A percentile compares a stretch with the other conserved stretches of the same genome.
These are phyloP conservation scores for Paspalum vaginatum DNA, from an alignment of 176 grass and related monocot genomes.

Conservation along the genomic window DNA sequence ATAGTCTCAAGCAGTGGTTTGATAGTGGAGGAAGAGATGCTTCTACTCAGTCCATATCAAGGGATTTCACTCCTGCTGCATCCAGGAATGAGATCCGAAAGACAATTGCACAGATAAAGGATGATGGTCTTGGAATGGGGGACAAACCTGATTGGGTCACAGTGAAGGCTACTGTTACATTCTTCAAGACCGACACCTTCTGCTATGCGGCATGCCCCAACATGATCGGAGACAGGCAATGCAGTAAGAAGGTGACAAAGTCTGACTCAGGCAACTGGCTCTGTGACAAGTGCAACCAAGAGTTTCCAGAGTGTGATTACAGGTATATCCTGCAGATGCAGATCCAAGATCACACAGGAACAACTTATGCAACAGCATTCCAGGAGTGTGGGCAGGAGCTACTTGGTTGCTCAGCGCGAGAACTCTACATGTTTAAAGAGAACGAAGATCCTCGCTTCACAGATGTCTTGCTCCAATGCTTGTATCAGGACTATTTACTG, in stretches of 20 bases:
- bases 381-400: slow-evolving; percentile 82
- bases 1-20: slow-evolving; percentile 80
- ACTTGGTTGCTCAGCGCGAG: slow-evolving; percentile 69
- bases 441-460: slow-evolving; percentile 55
- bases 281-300: slow-evolving; percentile 82
- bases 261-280: slow-evolving; percentile 57
- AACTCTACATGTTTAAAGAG: slow-evolving; percentile 62
- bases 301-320: slow-evolving; percentile 92
- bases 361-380: slow-evolving; percentile 80
- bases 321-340: slow-evolving; percentile 86
- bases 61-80: slow-evolving; percentile 62
- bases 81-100: slow-evolving; percentile 70
- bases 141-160: slow-evolving; percentile 84
- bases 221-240: slow-evolving; percentile 73
- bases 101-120: slow-evolving; percentile 77
- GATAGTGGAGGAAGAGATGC: slow-evolving; percentile 76
- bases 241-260: slow-evolving; percentile 77
- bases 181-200: slow-evolving; percentile 84
- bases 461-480: slow-evolving; percentile 54
- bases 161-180: slow-evolving; percentile 74
- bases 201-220: slow-evolving; percentile 87
- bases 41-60: slow-evolving; percentile 81
- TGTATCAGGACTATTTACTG: slow-evolving; percentile 66
- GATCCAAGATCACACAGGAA: slow-evolving; percentile 90
- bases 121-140: slow-evolving; percentile 79